Percentiles rank a stretch among this genome's conserved stretches.
phyloP scores from a whole-genome alignment of 441 rosid genomes.

The Adansonia rubrostipa region DNA sequence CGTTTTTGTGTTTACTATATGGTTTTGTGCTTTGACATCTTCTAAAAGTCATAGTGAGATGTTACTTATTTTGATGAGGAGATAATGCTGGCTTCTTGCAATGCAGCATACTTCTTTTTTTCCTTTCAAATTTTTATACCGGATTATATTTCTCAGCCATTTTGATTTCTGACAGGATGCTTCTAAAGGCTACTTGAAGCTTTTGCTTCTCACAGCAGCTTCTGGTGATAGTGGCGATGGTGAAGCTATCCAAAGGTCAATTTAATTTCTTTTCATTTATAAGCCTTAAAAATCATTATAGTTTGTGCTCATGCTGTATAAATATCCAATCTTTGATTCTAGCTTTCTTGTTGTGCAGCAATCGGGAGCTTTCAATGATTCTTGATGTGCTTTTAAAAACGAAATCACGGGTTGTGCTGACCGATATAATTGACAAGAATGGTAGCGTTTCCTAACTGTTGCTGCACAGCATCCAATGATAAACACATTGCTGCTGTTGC shows the following conservation, averaged over 20 bases:
- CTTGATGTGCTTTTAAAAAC: conserved; percentile 97
- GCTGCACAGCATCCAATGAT: conserved; percentile 14
- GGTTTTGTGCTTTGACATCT: not conserved
- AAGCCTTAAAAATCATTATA: conserved; percentile 24
- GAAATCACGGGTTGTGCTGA: conserved; percentile 75
- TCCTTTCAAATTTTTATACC: not conserved
- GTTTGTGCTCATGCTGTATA: conserved; percentile 4
- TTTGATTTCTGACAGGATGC: conserved; percentile 67
- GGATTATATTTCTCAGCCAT: conserved; percentile 1
- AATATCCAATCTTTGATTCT: conserved; percentile 30
- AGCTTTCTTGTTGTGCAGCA: conserved; percentile 59
- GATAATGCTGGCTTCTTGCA: not conserved
- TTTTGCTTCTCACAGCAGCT: conserved; percentile 94
- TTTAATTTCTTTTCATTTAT: conserved; percentile 16
- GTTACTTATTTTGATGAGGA: conserved; percentile 17
- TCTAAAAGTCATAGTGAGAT: conserved; percentile 20
- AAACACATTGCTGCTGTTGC: conserved; percentile 1
- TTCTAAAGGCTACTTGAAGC: conserved; percentile 90
- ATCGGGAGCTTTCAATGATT: conserved; percentile 97
- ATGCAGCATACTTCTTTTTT: conserved; percentile 7
- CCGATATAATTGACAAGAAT: conserved; percentile 89
- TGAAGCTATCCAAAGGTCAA: conserved; percentile 94
- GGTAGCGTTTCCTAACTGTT: conserved; percentile 54
- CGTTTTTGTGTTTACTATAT: not conserved
- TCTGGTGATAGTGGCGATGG: conserved; percentile 77